Conservation (phyloP, 768 basidiomycete genomes). For the Lentinula raphanica region DNA sequence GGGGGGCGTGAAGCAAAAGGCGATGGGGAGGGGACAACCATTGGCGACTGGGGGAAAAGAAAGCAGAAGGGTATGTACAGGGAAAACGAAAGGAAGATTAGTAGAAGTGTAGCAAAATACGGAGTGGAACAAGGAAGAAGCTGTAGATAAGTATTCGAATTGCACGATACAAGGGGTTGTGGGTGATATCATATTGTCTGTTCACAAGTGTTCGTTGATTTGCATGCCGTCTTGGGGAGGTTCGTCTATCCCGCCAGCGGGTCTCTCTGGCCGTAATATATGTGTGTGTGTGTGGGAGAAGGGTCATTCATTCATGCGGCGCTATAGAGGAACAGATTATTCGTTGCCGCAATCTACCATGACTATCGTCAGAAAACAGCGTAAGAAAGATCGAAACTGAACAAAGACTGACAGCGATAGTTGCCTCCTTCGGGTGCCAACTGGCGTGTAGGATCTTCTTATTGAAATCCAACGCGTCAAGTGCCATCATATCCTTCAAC, state of each 20-base stretch:
- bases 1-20: not conserved
- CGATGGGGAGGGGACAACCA: not conserved
- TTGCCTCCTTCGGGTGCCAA: conserved; percentile 99
- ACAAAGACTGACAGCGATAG: conserved; percentile 75
- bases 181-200: conserved; percentile 2
- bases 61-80: not conserved
- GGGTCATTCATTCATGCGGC: conserved; percentile 41
- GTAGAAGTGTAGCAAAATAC: conserved; percentile 1
- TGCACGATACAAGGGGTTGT: conserved; percentile 4
- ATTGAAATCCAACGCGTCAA: conserved; percentile 86
- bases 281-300: conserved; percentile 3
- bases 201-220: not conserved
- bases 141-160: not conserved
- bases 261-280: conserved; percentile 6
- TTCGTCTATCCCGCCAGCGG: conserved; percentile 10
- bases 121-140: not conserved
- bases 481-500: conserved; percentile 81
- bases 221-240: conserved; percentile 6
- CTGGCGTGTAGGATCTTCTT: conserved; percentile 95
- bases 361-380: conserved; percentile 6
- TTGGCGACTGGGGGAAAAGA: not conserved
- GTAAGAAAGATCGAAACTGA: not conserved
- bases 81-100: conserved; percentile 1
- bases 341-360: conserved; percentile 89
- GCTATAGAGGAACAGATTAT: conserved; percentile 89